Conservation (phyloP, 139 green algal species). For the Pleodorina starrii region DNA sequence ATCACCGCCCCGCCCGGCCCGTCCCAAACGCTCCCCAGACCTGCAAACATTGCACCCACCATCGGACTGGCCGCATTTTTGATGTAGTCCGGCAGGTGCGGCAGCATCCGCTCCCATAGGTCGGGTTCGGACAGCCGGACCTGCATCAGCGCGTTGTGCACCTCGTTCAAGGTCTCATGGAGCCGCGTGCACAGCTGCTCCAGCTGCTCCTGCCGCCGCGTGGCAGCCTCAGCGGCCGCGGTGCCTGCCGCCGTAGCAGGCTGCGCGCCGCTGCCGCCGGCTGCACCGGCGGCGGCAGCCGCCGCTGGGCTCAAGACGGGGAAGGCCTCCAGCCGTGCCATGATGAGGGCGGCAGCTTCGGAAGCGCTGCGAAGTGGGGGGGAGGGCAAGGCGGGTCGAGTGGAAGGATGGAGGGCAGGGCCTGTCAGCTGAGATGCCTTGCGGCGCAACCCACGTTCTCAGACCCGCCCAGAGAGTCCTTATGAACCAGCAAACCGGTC, state of each 20-base stretch:
- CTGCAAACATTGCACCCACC: no score
- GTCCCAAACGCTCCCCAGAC: no score
- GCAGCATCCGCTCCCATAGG: conserved; percentile 2
- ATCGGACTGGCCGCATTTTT: not conserved
- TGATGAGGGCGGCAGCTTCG: not conserved
- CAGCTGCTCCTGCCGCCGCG: not conserved
- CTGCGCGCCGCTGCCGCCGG: not conserved
- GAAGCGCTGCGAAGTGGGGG: not conserved
- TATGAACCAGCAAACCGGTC: no score
- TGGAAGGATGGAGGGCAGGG: not conserved
- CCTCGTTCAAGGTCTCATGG: not conserved
- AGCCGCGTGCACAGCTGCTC: not conserved
- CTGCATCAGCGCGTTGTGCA: conserved; percentile 7
- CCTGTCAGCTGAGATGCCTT: no score
- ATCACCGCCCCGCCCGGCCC: no score
- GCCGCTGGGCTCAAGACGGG: not conserved
- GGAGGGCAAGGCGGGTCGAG: no score
- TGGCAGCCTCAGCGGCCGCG: not conserved
- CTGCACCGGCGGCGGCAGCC: not conserved
- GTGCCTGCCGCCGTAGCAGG: not conserved
- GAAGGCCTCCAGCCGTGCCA: not conserved
- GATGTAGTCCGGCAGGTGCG: not conserved
- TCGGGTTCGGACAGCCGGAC: not conserved
- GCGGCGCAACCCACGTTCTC: no score
- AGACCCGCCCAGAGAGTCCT: no score